Evolutionary conservation across 1,284 basidiomycete species (phyloP).

Genomic region (Cutaneotrichosporon sp.): DNA sequence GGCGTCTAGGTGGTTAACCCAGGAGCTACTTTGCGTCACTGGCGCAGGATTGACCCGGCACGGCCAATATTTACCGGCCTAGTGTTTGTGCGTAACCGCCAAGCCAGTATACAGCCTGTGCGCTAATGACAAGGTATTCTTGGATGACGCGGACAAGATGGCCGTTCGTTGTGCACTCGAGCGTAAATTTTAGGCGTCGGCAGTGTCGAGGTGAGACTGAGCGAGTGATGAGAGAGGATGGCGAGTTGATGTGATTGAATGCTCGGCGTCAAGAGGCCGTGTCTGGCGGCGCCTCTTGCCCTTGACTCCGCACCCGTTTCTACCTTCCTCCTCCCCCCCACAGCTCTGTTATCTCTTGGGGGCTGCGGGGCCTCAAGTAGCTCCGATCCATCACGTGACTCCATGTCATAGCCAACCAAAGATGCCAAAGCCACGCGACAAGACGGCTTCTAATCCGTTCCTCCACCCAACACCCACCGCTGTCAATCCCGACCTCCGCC

Average conservation of each 20-base stretch:
- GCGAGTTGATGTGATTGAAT: neutral
- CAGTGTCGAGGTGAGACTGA: neutral
- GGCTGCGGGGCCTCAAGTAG: slow-evolving; percentile 2
- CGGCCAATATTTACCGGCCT: slow-evolving; percentile 8
- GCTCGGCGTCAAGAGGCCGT: neutral
- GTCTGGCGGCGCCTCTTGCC: neutral
- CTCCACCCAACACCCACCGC: neutral
- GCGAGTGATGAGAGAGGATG: neutral
- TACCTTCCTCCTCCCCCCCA: neutral
- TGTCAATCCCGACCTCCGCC: neutral
- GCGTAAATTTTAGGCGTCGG: too few species aligned
- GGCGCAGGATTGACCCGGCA: neutral
- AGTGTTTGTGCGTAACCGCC: neutral
- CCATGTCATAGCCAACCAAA: neutral
- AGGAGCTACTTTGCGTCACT: slow-evolving; percentile 2
- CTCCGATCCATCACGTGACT: neutral
- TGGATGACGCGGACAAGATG: neutral
- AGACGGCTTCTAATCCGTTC: neutral
- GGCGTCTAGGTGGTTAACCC: neutral
- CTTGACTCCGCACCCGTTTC: neutral
- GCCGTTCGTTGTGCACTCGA: neutral
- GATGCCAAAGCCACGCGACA: neutral
- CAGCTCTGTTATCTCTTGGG: neutral
- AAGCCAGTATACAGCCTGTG: neutral
- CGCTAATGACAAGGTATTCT: neutral